Conservation (phyloP, 2,329 filamentous ascomycete genomes). For the Metarhizium brunneum region DNA sequence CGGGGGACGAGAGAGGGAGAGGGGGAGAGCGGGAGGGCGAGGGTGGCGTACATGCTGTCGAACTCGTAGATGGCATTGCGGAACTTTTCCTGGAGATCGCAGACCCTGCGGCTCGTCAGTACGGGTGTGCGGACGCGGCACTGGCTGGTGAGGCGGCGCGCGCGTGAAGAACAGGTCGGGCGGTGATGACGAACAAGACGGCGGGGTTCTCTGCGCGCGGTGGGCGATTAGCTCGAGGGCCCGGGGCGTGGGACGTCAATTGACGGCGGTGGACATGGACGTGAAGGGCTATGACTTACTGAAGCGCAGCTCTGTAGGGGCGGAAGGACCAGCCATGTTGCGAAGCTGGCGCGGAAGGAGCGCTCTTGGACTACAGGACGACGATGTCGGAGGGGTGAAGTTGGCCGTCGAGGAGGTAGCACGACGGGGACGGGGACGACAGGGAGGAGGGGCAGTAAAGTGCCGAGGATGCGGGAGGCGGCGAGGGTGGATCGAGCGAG, state of each 20-base stretch:
- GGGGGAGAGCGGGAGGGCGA: no score
- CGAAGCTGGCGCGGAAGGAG: background rate
- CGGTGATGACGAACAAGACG: constrained; percentile 34
- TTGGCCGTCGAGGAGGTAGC: background rate
- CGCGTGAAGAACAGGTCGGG: no score
- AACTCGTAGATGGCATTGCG: constrained; percentile 75
- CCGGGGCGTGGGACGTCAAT: background rate
- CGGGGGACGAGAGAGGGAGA: background rate
- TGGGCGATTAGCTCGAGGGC: background rate
- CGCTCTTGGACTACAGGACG: background rate
- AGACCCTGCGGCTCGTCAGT: constrained; percentile 52
- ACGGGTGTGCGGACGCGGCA: no score
- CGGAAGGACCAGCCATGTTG: constrained; percentile 5
- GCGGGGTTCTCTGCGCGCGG: constrained; percentile 33
- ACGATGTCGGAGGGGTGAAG: background rate
- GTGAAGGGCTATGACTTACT: constrained; percentile 17
- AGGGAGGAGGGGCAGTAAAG: background rate
- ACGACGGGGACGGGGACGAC: background rate
- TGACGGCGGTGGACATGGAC: background rate
- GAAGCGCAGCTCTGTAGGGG: constrained; percentile 19
- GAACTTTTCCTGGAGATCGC: constrained; percentile 94
- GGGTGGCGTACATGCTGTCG: constrained; percentile 56
- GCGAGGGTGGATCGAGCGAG: background rate
- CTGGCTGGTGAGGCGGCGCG: background rate
- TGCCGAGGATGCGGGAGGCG: background rate